A percentile compares a stretch with the other conserved stretches of the same genome.
Conservation (phyloP, 495 filamentous ascomycete genomes). For the Cetradonia linearis region DNA sequence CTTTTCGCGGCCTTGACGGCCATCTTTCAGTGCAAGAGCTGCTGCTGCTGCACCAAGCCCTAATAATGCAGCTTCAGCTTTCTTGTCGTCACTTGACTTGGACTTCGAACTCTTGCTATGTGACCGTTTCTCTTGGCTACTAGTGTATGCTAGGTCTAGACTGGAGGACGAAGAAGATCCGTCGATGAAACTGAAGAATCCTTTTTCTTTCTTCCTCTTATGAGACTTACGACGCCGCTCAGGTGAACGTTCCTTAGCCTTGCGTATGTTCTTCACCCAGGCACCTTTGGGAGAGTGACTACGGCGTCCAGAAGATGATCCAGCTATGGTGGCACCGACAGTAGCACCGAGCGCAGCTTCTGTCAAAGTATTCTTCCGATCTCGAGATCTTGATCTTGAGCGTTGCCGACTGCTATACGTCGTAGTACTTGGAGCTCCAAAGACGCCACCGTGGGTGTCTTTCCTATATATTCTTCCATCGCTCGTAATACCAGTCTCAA, state of each 20-base stretch:
- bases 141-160: slow-evolving; percentile 43
- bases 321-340: slow-evolving; percentile 36
- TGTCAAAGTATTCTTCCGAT: slow-evolving; percentile 32
- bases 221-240: slow-evolving; percentile 26
- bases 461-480: slow-evolving; percentile 24
- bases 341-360: slow-evolving; percentile 40
- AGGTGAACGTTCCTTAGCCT: slow-evolving; percentile 18
- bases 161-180: slow-evolving; percentile 51
- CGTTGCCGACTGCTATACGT: slow-evolving; percentile 11
- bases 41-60: slow-evolving; percentile 49
- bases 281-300: slow-evolving; percentile 27
- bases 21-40: slow-evolving; percentile 40
- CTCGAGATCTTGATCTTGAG: slow-evolving; percentile 35
- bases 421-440: slow-evolving; percentile 9
- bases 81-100: slow-evolving; percentile 32
- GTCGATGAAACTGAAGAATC: slow-evolving; percentile 53
- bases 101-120: slow-evolving; percentile 29
- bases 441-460: slow-evolving; percentile 7
- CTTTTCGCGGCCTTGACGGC: slow-evolving; percentile 32
- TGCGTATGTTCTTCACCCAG: slow-evolving; percentile 18
- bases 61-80: slow-evolving; percentile 45
- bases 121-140: slow-evolving; percentile 30
- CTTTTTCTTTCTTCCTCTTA: slow-evolving; percentile 34
- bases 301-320: slow-evolving; percentile 28
- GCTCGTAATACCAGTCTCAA: slow-evolving; percentile 25